These are phyloP conservation scores for Penicillium odoratum DNA, from an alignment of 495 filamentous ascomycete genomes.

Conservation along the genomic window DNA sequence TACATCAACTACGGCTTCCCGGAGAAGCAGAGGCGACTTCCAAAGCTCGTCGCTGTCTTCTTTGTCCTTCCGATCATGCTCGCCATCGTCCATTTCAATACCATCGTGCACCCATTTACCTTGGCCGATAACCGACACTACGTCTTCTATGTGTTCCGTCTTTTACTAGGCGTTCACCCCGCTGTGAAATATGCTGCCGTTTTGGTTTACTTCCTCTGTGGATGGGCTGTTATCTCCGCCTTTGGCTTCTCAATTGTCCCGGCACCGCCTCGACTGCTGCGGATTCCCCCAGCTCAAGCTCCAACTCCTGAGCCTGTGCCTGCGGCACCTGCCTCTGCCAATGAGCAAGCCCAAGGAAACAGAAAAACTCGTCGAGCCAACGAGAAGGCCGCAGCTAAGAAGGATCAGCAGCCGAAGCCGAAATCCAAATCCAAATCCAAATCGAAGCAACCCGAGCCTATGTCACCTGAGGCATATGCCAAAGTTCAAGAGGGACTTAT, in stretches of 20 bases:
- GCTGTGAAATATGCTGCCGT: slow-evolving; percentile 67
- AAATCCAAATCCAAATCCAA: slow-evolving; percentile 7
- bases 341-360: slow-evolving; percentile 25
- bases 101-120: slow-evolving; percentile 92
- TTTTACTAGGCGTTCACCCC: slow-evolving; percentile 67
- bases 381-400: slow-evolving; percentile 30
- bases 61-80: slow-evolving; percentile 49
- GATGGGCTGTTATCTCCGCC: slow-evolving; percentile 60
- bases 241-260: slow-evolving; percentile 42
- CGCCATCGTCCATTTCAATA: slow-evolving; percentile 73
- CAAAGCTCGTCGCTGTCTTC: slow-evolving; percentile 36
- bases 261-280: slow-evolving; percentile 27
- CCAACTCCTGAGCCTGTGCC: slow-evolving; percentile 6
- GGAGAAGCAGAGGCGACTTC: slow-evolving; percentile 36
- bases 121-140: slow-evolving; percentile 97
- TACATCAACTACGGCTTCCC: slow-evolving; percentile 38
- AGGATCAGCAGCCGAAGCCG: slow-evolving; percentile 4
- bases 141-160: slow-evolving; percentile 92
- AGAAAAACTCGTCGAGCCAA: slow-evolving; percentile 27
- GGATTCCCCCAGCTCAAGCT: slow-evolving; percentile 20
- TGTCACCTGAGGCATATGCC: slow-evolving; percentile 34
- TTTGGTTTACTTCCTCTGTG: slow-evolving; percentile 60
- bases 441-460: slow-evolving; percentile 20
- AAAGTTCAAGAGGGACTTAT: slow-evolving; percentile 35
- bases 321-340: slow-evolving; percentile 7